Evolutionary conservation across 345 rosid genomes (phyloP).

Genomic region (Lenwebbia sp.): DNA sequence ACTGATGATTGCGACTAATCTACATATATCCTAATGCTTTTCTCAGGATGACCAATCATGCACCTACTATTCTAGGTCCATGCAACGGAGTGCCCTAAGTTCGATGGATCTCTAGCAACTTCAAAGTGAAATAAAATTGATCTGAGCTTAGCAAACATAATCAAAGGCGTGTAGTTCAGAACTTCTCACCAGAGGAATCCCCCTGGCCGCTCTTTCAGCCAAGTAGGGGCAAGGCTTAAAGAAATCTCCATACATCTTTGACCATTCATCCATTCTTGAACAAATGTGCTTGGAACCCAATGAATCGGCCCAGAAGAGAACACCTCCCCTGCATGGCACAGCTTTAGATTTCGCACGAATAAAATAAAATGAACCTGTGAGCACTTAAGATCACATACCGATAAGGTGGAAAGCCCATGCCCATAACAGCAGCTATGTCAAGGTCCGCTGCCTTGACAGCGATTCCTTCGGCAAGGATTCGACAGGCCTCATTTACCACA

Average conservation of each 20-base stretch:
- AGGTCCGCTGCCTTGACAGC: constrained; percentile 92
- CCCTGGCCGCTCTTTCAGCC: constrained; percentile 30
- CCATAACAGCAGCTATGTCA: constrained; percentile 79
- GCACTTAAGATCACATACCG: constrained; percentile 30
- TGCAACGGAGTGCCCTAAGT: neutral
- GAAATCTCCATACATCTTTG: constrained; percentile 26
- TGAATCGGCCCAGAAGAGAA: constrained; percentile 40
- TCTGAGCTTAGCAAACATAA: neutral
- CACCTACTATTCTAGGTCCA: neutral
- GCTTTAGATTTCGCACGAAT: neutral
- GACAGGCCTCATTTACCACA: constrained; percentile 92
- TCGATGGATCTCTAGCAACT: neutral
- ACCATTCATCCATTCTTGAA: constrained; percentile 41
- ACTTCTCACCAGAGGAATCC: constrained; percentile 19
- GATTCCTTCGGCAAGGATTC: constrained; percentile 85
- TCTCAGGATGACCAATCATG: neutral
- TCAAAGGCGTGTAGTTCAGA: neutral
- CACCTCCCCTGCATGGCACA: constrained; percentile 25
- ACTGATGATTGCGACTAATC: neutral
- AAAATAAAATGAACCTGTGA: neutral
- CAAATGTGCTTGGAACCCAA: constrained; percentile 15
- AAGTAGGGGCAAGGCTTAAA: constrained; percentile 34
- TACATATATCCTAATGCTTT: neutral
- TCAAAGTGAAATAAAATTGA: neutral
- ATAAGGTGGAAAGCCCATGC: constrained; percentile 97